phyloP scores from a whole-genome alignment of 768 basidiomycete species.

The Cystobasidium ongulense region DNA sequence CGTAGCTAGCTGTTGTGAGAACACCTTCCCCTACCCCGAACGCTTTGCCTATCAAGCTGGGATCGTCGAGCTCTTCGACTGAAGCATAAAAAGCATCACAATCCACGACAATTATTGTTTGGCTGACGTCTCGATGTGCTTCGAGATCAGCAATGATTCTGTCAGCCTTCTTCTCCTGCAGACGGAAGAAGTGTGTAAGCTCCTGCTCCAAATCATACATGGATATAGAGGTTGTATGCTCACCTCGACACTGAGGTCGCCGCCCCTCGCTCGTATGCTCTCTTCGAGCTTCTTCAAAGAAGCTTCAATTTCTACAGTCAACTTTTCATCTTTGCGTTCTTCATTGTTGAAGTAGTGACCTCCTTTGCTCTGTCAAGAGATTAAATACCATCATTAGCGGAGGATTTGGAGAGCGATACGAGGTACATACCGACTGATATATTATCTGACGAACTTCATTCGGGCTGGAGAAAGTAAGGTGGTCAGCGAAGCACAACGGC shows the following conservation, averaged over 20 bases:
- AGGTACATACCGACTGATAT: constrained; percentile 19
- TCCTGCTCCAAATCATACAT: background rate
- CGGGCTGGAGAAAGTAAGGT: constrained; percentile 4
- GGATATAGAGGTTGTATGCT: background rate
- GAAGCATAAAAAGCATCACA: constrained; percentile 90
- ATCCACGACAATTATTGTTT: constrained; percentile 85
- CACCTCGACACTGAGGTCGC: constrained; percentile 5
- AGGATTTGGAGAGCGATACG: too few relatives aligned
- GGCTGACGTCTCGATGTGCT: constrained; percentile 56
- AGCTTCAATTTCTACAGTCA: constrained; percentile 9
- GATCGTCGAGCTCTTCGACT: constrained; percentile 49
- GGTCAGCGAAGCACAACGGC: background rate
- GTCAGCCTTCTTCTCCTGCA: constrained; percentile 18
- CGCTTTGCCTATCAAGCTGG: constrained; percentile 45
- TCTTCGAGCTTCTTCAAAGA: constrained; percentile 13
- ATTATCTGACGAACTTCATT: constrained; percentile 22
- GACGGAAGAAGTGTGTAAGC: background rate
- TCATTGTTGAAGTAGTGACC: constrained; percentile 30
- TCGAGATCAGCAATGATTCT: constrained; percentile 17
- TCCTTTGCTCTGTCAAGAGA: constrained; percentile 25
- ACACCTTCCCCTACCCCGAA: constrained; percentile 72
- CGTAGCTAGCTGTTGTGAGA: constrained; percentile 60
- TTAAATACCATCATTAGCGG: too few relatives aligned
- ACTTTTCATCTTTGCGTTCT: constrained; percentile 26
- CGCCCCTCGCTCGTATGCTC: background rate